Conservation (phyloP, 345 rosid species). For the Pugionium dolabratum region DNA sequence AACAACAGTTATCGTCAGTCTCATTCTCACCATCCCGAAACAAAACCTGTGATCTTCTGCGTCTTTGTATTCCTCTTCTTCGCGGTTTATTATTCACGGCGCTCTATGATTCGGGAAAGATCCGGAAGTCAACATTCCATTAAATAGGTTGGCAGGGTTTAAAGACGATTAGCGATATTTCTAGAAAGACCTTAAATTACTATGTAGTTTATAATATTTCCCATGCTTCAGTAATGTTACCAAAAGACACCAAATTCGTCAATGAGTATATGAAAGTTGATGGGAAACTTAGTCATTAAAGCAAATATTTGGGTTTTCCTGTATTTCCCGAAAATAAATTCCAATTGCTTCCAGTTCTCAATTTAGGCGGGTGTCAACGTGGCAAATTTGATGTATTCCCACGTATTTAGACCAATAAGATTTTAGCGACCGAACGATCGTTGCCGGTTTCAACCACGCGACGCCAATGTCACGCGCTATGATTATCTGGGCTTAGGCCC, state of each 20-base stretch:
- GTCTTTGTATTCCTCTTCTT: neutral
- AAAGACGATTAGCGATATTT: conserved; percentile 6
- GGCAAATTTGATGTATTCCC: conserved; percentile 45
- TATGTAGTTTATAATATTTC: neutral
- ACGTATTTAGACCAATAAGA: conserved; percentile 71
- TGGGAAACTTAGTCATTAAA: neutral
- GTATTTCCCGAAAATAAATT: conserved; percentile 5
- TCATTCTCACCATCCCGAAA: conserved; percentile 40
- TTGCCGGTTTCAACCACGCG: no score
- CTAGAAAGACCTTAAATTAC: neutral
- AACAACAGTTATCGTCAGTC: conserved; percentile 28
- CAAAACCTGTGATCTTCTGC: conserved; percentile 13
- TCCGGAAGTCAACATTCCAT: conserved; percentile 27
- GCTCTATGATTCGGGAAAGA: conserved; percentile 27
- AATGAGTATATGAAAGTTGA: neutral
- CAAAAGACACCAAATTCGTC: neutral
- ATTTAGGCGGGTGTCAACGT: conserved; percentile 49
- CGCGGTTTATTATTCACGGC: conserved; percentile 22
- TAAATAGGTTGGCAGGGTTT: conserved; percentile 46
- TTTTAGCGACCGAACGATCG: conserved; percentile 30
- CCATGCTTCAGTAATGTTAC: neutral
- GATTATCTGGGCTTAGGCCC: neutral
- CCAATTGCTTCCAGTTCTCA: conserved; percentile 47
- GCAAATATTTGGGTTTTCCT: neutral
- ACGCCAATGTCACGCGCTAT: no score